Conservation (phyloP, 1,139 yeast genomes). For the Pichia sp. region DNA sequence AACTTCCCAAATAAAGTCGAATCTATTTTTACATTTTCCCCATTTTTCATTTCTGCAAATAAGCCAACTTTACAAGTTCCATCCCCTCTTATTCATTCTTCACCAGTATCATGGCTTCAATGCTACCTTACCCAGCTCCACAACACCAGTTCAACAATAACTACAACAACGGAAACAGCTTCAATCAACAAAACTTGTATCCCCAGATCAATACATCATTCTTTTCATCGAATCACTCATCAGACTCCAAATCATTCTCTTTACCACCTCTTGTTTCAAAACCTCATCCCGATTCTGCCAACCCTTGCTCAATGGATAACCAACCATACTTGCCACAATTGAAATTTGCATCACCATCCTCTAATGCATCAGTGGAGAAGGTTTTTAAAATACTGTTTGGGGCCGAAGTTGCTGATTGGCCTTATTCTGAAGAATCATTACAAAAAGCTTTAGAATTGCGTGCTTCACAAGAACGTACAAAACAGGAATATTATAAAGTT, state of each 20-base stretch:
- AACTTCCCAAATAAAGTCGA: no score
- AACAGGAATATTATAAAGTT: slow-evolving; percentile 72
- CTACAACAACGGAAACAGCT: not conserved
- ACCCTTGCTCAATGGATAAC: not conserved
- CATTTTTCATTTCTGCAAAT: no score
- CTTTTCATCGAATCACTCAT: not conserved
- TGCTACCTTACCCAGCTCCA: not conserved
- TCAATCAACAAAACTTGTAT: not conserved
- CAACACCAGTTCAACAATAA: not conserved
- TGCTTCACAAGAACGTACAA: slow-evolving; percentile 78
- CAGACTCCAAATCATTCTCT: not conserved
- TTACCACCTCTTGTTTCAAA: not conserved
- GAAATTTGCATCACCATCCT: slow-evolving; percentile 1
- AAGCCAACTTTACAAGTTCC: no score
- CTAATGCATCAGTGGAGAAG: not conserved
- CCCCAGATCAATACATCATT: not conserved
- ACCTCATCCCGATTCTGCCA: not conserved
- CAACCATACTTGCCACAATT: not conserved
- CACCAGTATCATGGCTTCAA: not conserved
- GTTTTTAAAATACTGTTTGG: slow-evolving; percentile 44
- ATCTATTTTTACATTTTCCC: no score
- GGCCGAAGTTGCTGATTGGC: slow-evolving; percentile 52
- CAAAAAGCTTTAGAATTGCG: slow-evolving; percentile 62
- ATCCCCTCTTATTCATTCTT: no score
- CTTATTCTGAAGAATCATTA: slow-evolving; percentile 61